Conservation (phyloP, 805 yeast species). For the Kuraishia floccosa region DNA sequence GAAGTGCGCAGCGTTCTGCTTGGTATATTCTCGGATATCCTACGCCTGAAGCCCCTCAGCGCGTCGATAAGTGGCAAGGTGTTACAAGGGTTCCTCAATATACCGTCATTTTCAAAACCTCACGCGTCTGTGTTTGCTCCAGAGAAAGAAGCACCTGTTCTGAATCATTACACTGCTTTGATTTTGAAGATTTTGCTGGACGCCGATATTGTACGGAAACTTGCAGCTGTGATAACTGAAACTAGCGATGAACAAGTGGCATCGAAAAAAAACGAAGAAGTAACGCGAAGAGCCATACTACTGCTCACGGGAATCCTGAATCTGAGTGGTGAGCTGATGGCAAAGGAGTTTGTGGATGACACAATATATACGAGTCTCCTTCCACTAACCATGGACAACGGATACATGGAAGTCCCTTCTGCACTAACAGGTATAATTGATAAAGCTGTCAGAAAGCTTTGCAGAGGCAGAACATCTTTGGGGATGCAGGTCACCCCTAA, state of each 20-base stretch:
- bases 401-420: conserved; percentile 12
- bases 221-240: conserved; percentile 21
- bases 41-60: conserved; percentile 42
- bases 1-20: conserved; percentile 49
- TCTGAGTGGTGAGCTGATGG: conserved; percentile 42
- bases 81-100: conserved; percentile 1
- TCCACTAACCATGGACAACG: conserved; percentile 2
- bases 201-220: conserved; percentile 38
- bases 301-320: conserved; percentile 52
- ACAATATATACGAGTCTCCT: conserved; percentile 1
- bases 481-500: conserved; percentile 14
- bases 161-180: conserved; percentile 59
- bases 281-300: conserved; percentile 49
- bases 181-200: conserved; percentile 42
- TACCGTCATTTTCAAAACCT: conserved; percentile 2
- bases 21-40: conserved; percentile 59
- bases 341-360: conserved; percentile 25
- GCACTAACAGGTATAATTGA: conserved; percentile 37
- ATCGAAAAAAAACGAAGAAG: too few relatives aligned
- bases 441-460: conserved; percentile 24
- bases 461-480: conserved; percentile 23
- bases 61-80: conserved; percentile 4
- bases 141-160: conserved; percentile 28
- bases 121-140: conserved; percentile 12
- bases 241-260: conserved; percentile 24